Evolutionary conservation across 305 asterid species (phyloP), one percentile per base, ranked within the genome.

Genomic region (Fraxinus albicans): DNA sequence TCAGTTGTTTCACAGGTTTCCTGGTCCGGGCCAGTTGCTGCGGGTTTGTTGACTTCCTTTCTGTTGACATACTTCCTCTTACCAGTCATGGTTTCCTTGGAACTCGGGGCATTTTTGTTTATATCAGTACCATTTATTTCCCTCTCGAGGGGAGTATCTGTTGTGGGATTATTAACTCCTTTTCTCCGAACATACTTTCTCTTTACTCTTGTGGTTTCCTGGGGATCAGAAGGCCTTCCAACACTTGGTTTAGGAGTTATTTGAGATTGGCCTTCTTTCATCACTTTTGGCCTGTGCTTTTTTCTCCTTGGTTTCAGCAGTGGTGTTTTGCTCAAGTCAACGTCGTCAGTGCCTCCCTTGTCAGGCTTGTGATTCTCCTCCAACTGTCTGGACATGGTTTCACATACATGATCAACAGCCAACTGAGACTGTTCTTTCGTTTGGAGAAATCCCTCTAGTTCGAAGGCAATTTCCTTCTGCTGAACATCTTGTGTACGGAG

Each of bases 231-330:
- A 77, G 91, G 82, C 78, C 85, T 92, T 73, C 82, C 87, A n/a
- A 87, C 88, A 78, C 84, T 86, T 81, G 90, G 84, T 80, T 80
- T 91, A 25, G 88, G 92, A 81, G 91, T 83, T 72, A 72, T 88
- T 81, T 90, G 93, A 77, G 87, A 76, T 86, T 92, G 69, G 70
- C 94, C 93, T 86, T 95, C 97, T 76, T 84, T 86, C 42, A 97
- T 86, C 78, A 97, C 99, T 85, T 93, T 95, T 58, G 99, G 99
- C 88, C 97, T 90, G 92, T 96, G 98, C 83, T 94, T 96, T 87
- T 84, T 95, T 86, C 92, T 90, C 87, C 96, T 93, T 53, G 91
- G 85, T 87, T 91, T 96, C 85, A 79, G 92, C 80, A 87, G 97
- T 38, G 96, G 94, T 78, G 98, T 91, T 86, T 89, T 89, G 83